phyloP scores from a whole-genome alignment of 2,329 filamentous ascomycete species.

The Teratosphaeria nubilosa region DNA sequence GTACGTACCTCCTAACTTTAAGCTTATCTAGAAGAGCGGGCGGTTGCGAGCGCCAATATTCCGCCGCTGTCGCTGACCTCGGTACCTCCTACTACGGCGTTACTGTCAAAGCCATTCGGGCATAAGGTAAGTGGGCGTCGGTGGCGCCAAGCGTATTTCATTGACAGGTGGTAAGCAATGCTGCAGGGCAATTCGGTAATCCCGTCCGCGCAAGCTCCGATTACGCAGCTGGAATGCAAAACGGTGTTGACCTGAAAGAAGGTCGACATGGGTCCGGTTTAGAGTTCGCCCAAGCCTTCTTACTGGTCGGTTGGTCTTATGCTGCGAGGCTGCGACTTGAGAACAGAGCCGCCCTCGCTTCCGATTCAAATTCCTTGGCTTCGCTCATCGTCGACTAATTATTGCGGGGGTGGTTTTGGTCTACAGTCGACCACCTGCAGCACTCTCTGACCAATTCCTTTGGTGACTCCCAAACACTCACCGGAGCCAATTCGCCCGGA shows the following conservation, averaged over 20 bases:
- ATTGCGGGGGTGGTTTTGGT: not conserved
- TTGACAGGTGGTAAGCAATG: not conserved
- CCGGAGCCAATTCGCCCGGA: not conserved
- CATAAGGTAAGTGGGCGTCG: too few relatives aligned
- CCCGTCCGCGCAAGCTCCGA: not conserved
- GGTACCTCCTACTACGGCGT: not conserved
- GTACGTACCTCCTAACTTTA: not conserved
- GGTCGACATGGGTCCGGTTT: not conserved
- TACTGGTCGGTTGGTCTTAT: not conserved
- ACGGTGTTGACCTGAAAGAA: not conserved
- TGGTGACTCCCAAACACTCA: not conserved
- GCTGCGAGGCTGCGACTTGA: not conserved
- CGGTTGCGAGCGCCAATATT: not conserved
- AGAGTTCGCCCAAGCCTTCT: not conserved
- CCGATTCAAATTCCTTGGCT: not conserved
- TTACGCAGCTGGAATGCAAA: not conserved
- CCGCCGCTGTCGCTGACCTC: not conserved
- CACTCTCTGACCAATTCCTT: not conserved
- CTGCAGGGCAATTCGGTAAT: not conserved
- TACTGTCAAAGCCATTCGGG: not conserved
- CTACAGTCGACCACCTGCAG: not conserved
- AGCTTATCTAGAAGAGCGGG: not conserved
- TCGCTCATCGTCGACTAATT: not conserved
- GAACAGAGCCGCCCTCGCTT: not conserved
- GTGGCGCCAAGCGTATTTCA: not conserved